phyloP scores from a whole-genome alignment of 1,284 basidiomycete species.

The Malassezia arunalokei region DNA sequence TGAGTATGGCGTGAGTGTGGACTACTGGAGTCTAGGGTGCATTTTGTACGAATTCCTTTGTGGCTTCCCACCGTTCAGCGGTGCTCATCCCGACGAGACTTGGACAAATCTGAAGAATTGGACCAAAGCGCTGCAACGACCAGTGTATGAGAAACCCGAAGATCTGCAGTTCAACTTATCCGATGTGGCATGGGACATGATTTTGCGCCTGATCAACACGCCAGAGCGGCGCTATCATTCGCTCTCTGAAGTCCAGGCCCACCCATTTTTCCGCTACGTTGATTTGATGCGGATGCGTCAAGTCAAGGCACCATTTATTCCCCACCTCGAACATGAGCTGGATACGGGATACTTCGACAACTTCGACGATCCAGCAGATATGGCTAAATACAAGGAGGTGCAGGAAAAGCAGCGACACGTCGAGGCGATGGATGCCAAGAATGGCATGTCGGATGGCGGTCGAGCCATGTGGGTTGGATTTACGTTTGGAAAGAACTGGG shows the following conservation, averaged over 20 bases:
- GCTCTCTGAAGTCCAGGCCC: slow-evolving; percentile 60
- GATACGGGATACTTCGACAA: slow-evolving; percentile 97
- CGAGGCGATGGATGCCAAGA: slow-evolving; percentile 49
- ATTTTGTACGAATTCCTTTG: slow-evolving; percentile 89
- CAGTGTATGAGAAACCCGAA: slow-evolving; percentile 88
- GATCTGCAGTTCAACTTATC: slow-evolving; percentile 93
- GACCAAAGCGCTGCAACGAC: slow-evolving; percentile 72
- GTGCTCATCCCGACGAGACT: slow-evolving; percentile 87
- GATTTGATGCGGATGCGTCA: slow-evolving; percentile 68
- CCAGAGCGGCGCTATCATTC: slow-evolving; percentile 67
- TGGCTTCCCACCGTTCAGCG: slow-evolving; percentile 88
- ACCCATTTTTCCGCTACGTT: slow-evolving; percentile 71
- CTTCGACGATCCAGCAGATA: slow-evolving; percentile 78
- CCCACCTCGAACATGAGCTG: slow-evolving; percentile 82
- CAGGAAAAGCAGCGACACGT: slow-evolving; percentile 94
- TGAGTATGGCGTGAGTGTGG: slow-evolving; percentile 86
- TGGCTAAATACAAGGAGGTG: slow-evolving; percentile 85
- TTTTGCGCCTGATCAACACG: slow-evolving; percentile 59
- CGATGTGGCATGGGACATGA: slow-evolving; percentile 75
- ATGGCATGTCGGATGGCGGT: slow-evolving; percentile 56
- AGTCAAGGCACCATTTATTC: slow-evolving; percentile 81
- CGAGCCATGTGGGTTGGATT: slow-evolving; percentile 92
- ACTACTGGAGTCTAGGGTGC: slow-evolving; percentile 97
- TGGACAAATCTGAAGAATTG: slow-evolving; percentile 99
- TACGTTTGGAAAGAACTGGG: slow-evolving; percentile 57